A percentile compares a stretch with the other conserved stretches of the same genome.
Conservation (phyloP, 1,139 yeast species). For the Kodamaea derodonti region DNA sequence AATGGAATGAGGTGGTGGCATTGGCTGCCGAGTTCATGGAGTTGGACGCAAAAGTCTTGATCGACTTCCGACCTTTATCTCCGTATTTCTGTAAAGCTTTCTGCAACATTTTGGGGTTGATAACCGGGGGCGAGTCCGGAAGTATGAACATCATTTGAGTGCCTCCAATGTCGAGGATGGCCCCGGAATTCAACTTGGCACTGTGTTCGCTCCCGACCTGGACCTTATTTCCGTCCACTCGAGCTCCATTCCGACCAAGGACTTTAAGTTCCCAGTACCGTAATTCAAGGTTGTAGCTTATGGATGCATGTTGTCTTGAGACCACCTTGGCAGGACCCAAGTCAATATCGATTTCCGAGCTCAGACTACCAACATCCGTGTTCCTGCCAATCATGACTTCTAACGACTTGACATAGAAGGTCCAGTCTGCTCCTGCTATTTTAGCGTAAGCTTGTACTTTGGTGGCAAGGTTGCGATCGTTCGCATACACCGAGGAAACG, state of each 20-base stretch:
- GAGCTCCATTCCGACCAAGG: conserved; percentile 88
- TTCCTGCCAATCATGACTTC: conserved; percentile 80
- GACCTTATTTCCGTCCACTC: conserved; percentile 69
- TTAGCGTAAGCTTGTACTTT: conserved; percentile 97
- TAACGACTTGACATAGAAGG: conserved; percentile 84
- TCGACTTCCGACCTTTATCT: conserved; percentile 9
- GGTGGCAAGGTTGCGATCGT: conserved; percentile 70
- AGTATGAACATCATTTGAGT: conserved; percentile 98
- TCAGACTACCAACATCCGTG: conserved; percentile 46
- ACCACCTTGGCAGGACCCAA: conserved; percentile 96
- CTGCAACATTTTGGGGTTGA: conserved; percentile 51
- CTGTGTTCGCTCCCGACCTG: conserved; percentile 42
- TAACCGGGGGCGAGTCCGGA: conserved; percentile 82
- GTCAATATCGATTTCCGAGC: conserved; percentile 65
- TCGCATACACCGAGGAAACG: conserved; percentile 49
- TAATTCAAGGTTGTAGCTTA: conserved; percentile 68
- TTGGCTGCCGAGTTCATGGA: conserved; percentile 26
- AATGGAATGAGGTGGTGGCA: no score
- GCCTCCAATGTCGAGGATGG: conserved; percentile 89
- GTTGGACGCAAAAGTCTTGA: conserved; percentile 13
- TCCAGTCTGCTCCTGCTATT: conserved; percentile 92
- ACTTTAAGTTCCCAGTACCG: conserved; percentile 85
- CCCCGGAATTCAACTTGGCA: conserved; percentile 72
- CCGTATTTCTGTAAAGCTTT: conserved; percentile 33
- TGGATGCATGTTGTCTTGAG: conserved; percentile 82